A percentile compares a stretch with the other conserved stretches of the same genome.
Evolutionary conservation across 768 basidiomycete species (phyloP).

Genomic region (Nevesoporus exiguus): DNA sequence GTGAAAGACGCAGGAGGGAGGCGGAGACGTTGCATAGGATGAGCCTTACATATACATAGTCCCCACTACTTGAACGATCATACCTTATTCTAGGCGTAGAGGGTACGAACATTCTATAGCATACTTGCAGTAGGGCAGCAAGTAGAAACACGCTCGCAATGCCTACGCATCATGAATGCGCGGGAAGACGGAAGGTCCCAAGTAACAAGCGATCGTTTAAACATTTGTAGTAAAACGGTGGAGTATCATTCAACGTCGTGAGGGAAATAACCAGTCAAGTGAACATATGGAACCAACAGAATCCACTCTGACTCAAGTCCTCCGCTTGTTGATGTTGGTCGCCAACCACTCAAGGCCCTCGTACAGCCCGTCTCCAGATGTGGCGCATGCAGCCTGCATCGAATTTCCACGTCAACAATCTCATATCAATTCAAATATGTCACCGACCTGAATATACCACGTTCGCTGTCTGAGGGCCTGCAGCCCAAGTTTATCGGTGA

Average conservation of each 20-base stretch:
- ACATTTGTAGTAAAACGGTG: constrained; percentile 36
- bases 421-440: not conserved
- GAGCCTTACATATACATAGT: constrained; percentile 18
- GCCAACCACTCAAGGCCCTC: constrained; percentile 98
- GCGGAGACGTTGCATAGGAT: constrained; percentile 74
- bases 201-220: constrained; percentile 30
- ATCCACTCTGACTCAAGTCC: constrained; percentile 48
- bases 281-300: constrained; percentile 41
- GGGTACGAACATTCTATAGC: constrained; percentile 17
- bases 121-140: constrained; percentile 14
- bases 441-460: constrained; percentile 92
- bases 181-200: constrained; percentile 25
- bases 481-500: constrained; percentile 98
- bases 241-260: constrained; percentile 54
- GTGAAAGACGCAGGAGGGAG: constrained; percentile 71
- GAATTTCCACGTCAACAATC: constrained; percentile 15
- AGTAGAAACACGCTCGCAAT: constrained; percentile 1
- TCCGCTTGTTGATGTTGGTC: constrained; percentile 78
- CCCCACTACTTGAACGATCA: not conserved
- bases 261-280: constrained; percentile 57
- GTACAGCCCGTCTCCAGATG: constrained; percentile 97
- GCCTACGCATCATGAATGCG: not conserved
- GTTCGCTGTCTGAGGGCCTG: constrained; percentile 95
- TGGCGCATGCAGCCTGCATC: constrained; percentile 90
- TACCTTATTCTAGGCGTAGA: constrained; percentile 8